These are phyloP conservation scores for Thraustotheca clavata DNA, from an alignment of 352 stramenopile genomes.

Conservation along the genomic window DNA sequence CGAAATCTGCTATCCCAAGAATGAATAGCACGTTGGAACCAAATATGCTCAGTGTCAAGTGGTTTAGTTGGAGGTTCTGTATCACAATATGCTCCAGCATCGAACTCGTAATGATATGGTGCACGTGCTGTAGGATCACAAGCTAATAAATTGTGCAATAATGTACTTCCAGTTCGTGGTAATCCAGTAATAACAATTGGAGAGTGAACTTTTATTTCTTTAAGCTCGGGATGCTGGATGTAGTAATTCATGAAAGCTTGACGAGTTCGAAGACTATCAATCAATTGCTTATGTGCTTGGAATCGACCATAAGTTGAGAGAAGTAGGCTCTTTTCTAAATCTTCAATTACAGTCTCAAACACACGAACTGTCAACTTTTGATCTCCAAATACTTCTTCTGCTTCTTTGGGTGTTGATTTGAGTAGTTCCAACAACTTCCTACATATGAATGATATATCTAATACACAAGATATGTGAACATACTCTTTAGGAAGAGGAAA, in stretches of 20 bases:
- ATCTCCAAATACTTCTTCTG: constrained; percentile 6
- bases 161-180: constrained; percentile 33
- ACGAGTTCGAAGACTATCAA: neutral
- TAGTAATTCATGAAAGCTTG: constrained; percentile 20
- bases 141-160: constrained; percentile 33
- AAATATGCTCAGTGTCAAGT: constrained; percentile 6
- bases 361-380: neutral
- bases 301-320: constrained; percentile 19
- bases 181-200: constrained; percentile 41
- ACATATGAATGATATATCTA: neutral
- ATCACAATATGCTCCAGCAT: neutral
- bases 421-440: constrained; percentile 6
- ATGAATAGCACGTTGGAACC: constrained; percentile 3
- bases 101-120: constrained; percentile 15
- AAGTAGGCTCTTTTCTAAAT: constrained; percentile 4
- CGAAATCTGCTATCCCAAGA: constrained; percentile 6
- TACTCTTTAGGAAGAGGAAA: constrained; percentile 13
- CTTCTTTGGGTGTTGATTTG: constrained; percentile 9
- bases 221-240: constrained; percentile 3
- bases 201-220: constrained; percentile 1
- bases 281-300: neutral
- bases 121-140: constrained; percentile 23
- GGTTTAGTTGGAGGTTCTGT: neutral
- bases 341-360: constrained; percentile 13
- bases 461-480: neutral